phyloP scores from a whole-genome alignment of 495 filamentous ascomycete genomes.

The Talaromyces thailandensis region DNA sequence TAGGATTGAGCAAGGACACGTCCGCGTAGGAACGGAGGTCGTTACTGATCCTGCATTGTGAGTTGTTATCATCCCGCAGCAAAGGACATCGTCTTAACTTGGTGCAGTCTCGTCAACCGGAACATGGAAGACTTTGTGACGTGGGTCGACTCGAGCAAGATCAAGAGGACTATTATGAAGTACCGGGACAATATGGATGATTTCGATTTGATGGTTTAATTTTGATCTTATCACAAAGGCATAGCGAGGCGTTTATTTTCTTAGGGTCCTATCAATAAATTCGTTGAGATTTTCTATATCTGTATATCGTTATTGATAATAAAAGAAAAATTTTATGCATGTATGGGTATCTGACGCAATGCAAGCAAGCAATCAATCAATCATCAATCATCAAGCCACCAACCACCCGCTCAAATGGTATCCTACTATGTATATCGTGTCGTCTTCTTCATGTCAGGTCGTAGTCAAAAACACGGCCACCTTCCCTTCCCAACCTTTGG shows the following conservation, averaged over 20 bases:
- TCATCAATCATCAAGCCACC: neutral
- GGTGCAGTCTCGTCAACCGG: constrained; percentile 39
- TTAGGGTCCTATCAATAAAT: neutral
- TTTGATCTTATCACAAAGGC: neutral
- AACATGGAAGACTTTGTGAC: constrained; percentile 97
- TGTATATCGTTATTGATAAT: neutral
- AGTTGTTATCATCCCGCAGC: neutral
- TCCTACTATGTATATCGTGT: neutral
- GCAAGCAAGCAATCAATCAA: neutral
- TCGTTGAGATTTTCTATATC: neutral
- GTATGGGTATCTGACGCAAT: constrained; percentile 1
- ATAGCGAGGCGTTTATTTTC: constrained; percentile 4
- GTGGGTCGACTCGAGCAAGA: constrained; percentile 94
- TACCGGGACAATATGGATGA: constrained; percentile 95
- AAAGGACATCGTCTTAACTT: neutral
- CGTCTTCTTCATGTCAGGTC: too few species aligned
- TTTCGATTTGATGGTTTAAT: constrained; percentile 64
- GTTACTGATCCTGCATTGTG: constrained; percentile 60
- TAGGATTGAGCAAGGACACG: constrained; percentile 84
- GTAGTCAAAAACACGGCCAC: constrained; percentile 6
- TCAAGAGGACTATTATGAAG: constrained; percentile 86
- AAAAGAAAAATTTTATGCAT: neutral
- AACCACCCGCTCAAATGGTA: neutral
- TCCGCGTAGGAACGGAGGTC: constrained; percentile 85
- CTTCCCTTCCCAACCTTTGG: constrained; percentile 7